Evolutionary conservation across 164 flowering plant genomes (phyloP), one percentile per base, ranked within the genome.

Genomic region (Vitis labrusca): DNA sequence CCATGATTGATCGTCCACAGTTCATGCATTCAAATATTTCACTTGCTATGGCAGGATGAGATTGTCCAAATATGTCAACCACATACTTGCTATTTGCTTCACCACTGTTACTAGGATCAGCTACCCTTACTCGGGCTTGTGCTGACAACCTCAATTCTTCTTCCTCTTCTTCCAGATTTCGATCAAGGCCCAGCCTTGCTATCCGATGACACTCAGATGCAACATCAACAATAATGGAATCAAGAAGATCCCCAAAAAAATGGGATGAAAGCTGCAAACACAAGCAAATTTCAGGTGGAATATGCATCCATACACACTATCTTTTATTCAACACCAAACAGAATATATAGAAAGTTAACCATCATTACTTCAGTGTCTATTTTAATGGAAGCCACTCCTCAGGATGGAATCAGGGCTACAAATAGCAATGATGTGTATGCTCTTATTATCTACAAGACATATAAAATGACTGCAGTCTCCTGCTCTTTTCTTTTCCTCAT

Each of bases 151-250:
- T 89, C 75, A 93, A 68, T 77, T 93, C 98, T 78, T 92, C 97
- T 76, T 93, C 98, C 73, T 86, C 93, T 60, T 81, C 85, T 72
- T 89, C 91, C 32, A 83, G 76, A 72, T 91, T 86, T 59, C 86
- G 88, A 72, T 95, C 99, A 78, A 95, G 98, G 3, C 98, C 98
- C 68, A 95, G 65, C 80, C 87, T 86, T 58, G 97, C 96, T 70
- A 93, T 84, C 47, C 97, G 94, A 69, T 95, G 99, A 73, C 88
- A 90, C 74, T 95, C 99, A 9, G 99, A 95, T 76, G 99, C 97
- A 80, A 95, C 91, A 83, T 95, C 99, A 67, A 84, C 87, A 55
- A 93, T 88, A 8, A 91, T 77, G 13, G 94, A 91, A 71, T 93
- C 97, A 29, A 95, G 86, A 61, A 95, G 89, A 66, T 90, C 96